Conservation (phyloP, 371 early-diverging fungal genomes). For the Syncephalastrum sp. region DNA sequence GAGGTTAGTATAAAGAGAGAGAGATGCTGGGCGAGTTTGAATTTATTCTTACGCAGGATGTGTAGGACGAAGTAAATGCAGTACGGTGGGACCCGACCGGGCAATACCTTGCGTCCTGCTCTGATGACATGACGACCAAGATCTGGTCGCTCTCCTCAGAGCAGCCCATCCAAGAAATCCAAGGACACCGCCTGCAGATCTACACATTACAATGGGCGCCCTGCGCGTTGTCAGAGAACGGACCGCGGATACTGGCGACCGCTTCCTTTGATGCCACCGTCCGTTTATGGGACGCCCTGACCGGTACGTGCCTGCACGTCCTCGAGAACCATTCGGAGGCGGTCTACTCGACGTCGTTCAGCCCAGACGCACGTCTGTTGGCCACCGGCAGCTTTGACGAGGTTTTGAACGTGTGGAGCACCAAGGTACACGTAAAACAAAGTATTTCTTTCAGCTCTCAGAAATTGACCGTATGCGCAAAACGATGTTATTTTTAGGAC, state of each 20-base stretch:
- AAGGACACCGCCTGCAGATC: constrained; percentile 77
- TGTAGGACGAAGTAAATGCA: constrained; percentile 79
- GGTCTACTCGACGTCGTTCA: constrained; percentile 86
- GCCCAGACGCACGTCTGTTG: constrained; percentile 78
- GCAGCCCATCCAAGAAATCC: constrained; percentile 56
- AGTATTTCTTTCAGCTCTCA: not conserved
- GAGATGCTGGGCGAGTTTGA: not conserved
- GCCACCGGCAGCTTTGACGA: constrained; percentile 90
- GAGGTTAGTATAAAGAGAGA: constrained; percentile 22
- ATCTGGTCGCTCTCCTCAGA: constrained; percentile 46
- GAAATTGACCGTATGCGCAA: no score
- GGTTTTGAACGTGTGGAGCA: constrained; percentile 76
- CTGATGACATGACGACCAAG: constrained; percentile 90
- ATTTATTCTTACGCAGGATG: not conserved
- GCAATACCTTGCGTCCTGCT: constrained; percentile 84
- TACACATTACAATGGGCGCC: constrained; percentile 81
- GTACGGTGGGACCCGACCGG: constrained; percentile 87
- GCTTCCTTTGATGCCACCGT: constrained; percentile 91
- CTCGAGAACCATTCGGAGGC: constrained; percentile 77
- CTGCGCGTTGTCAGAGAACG: constrained; percentile 11
- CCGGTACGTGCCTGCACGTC: constrained; percentile 70
- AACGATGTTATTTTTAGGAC: constrained; percentile 32
- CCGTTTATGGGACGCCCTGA: constrained; percentile 86
- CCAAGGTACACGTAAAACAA: constrained; percentile 51
- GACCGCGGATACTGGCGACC: constrained; percentile 64